Conservation (phyloP, 2,329 filamentous ascomycete species). For the Arthrobotrys sinensis region DNA sequence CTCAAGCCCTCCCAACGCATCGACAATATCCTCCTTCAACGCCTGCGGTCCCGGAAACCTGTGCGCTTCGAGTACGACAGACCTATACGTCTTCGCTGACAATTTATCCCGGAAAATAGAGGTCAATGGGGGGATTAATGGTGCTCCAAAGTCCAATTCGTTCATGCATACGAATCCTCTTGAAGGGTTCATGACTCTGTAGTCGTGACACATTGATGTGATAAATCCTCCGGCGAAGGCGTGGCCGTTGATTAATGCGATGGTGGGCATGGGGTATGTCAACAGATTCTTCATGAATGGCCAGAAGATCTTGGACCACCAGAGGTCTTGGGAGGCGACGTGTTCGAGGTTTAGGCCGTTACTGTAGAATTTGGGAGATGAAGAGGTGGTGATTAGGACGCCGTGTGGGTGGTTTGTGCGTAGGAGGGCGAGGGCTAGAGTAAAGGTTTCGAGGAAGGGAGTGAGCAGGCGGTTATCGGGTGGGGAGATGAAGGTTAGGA, state of each 20-base stretch:
- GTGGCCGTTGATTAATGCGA: constrained; percentile 85
- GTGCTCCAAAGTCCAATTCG: constrained; percentile 83
- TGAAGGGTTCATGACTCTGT: constrained; percentile 80
- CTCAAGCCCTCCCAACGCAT: constrained; percentile 77
- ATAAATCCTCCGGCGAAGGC: constrained; percentile 87
- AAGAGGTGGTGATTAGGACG: constrained; percentile 82
- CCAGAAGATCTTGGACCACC: constrained; percentile 76
- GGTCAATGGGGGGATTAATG: constrained; percentile 81
- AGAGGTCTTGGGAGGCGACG: constrained; percentile 73
- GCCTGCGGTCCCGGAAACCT: constrained; percentile 77
- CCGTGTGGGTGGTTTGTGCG: constrained; percentile 79
- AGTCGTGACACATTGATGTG: constrained; percentile 86
- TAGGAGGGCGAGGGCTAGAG: constrained; percentile 81
- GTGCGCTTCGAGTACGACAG: constrained; percentile 80
- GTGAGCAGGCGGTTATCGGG: constrained; percentile 83
- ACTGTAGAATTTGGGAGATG: constrained; percentile 83
- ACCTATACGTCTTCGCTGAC: constrained; percentile 73
- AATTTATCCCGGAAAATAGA: constrained; percentile 81
- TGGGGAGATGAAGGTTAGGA: constrained; percentile 79
- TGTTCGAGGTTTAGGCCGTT: constrained; percentile 85
- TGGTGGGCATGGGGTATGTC: constrained; percentile 83
- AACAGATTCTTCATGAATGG: constrained; percentile 73
- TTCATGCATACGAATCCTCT: constrained; percentile 85
- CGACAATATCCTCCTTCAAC: constrained; percentile 77
- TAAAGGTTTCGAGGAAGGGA: constrained; percentile 77